Percentiles rank a stretch among this genome's conserved stretches.
These are phyloP conservation scores for Phytophthora fragariaefolia DNA, from an alignment of 352 stramenopile species.

Conservation along the genomic window DNA sequence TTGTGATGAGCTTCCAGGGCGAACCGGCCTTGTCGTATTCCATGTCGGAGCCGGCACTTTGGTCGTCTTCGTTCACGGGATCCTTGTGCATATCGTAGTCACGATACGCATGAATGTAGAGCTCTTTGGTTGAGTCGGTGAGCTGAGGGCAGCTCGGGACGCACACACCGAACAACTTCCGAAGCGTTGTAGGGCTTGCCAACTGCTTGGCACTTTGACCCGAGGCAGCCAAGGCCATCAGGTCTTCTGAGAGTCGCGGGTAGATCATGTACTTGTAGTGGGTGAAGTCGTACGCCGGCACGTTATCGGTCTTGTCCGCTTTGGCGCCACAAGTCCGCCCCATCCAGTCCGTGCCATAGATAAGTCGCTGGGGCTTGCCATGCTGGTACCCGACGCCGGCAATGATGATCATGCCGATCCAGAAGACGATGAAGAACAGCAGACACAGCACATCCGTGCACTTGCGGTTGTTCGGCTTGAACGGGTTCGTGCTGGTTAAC, in stretches of 20 bases:
- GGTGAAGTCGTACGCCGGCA: conserved; percentile 71
- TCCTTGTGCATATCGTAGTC: conserved; percentile 51
- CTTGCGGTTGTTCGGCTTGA: conserved; percentile 75
- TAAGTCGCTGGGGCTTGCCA: conserved; percentile 74
- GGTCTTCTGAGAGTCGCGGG: conserved; percentile 66
- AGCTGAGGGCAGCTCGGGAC: conserved; percentile 56
- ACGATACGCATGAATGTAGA: conserved; percentile 70
- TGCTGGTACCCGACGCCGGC: conserved; percentile 64
- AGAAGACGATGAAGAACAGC: conserved; percentile 66
- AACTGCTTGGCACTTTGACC: conserved; percentile 24
- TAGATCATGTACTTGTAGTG: conserved; percentile 77
- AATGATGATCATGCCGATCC: conserved; percentile 75
- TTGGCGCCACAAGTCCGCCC: conserved; percentile 69
- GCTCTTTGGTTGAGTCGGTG: conserved; percentile 37
- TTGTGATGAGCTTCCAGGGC: conserved; percentile 65
- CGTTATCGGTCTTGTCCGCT: conserved; percentile 44
- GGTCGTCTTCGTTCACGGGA: conserved; percentile 44
- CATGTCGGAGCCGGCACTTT: conserved; percentile 28
- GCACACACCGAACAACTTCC: conserved; percentile 62
- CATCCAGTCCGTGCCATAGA: conserved; percentile 82
- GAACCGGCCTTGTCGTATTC: conserved; percentile 67
- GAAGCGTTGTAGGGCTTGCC: conserved; percentile 37
- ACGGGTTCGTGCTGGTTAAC: conserved; percentile 52
- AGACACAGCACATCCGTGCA: conserved; percentile 78
- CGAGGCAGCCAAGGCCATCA: conserved; percentile 38